A percentile compares a stretch with the other conserved stretches of the same genome.
Evolutionary conservation across 768 basidiomycete genomes (phyloP).

Genomic region (Gymnopilus dilepis): DNA sequence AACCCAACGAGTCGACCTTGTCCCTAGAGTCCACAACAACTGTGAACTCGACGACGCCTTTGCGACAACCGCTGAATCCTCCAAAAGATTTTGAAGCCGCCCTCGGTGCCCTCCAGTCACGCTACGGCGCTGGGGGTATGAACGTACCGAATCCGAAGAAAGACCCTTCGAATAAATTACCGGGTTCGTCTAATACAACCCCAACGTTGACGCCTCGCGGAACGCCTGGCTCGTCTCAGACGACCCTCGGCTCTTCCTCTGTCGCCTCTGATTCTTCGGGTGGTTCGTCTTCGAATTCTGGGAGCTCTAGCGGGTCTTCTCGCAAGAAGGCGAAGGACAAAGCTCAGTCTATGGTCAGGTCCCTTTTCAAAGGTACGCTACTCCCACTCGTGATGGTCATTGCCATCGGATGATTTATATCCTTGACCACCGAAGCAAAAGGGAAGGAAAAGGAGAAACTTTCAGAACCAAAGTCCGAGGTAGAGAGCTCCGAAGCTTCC

Average conservation of each 20-base stretch:
- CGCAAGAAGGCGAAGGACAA: slow-evolving; percentile 19
- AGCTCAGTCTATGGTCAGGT: slow-evolving; percentile 21
- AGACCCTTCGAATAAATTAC: slow-evolving; percentile 31
- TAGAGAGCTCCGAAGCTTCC: neutral
- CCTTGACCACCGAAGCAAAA: slow-evolving; percentile 8
- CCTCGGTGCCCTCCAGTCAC: slow-evolving; percentile 38
- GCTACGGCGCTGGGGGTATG: slow-evolving; percentile 38
- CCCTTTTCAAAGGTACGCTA: slow-evolving; percentile 30
- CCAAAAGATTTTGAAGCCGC: slow-evolving; percentile 45
- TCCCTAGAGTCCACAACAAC: slow-evolving; percentile 33
- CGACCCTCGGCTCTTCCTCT: slow-evolving; percentile 17
- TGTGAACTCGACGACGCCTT: slow-evolving; percentile 25
- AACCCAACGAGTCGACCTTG: slow-evolving; percentile 23
- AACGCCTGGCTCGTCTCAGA: slow-evolving; percentile 20
- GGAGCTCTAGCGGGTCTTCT: slow-evolving; percentile 3
- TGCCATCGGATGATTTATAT: neutral
- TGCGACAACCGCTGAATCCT: slow-evolving; percentile 19
- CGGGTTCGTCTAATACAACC: slow-evolving; percentile 14
- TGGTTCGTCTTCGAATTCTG: slow-evolving; percentile 14
- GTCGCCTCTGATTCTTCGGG: slow-evolving; percentile 8
- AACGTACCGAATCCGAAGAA: slow-evolving; percentile 36
- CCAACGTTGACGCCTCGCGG: slow-evolving; percentile 10
- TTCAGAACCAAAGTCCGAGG: neutral
- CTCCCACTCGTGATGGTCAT: neutral
- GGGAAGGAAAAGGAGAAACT: slow-evolving; percentile 13